Percentiles rank a stretch among this genome's conserved stretches.
Conservation (phyloP, 495 filamentous ascomycete species). For the Xylaria longipes region DNA sequence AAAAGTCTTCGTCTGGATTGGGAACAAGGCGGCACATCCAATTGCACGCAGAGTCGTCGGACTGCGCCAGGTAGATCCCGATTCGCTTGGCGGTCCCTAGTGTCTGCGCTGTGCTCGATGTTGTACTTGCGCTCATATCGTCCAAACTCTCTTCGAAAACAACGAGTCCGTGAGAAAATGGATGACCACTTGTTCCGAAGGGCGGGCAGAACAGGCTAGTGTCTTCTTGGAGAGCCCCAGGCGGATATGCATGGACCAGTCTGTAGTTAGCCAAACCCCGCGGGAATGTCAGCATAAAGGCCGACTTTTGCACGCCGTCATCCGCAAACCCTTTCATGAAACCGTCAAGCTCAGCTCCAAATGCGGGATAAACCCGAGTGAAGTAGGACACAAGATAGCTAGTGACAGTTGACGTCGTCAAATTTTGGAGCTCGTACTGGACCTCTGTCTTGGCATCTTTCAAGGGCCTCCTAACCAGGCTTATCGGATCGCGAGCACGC, state of each 20-base stretch:
- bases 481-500: conserved; percentile 33
- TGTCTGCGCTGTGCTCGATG: background rate
- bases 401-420: conserved; percentile 27
- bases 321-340: conserved; percentile 35
- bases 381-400: conserved; percentile 36
- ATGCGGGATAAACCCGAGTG: conserved; percentile 32
- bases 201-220: conserved; percentile 35
- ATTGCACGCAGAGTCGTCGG: background rate
- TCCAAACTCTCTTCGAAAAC: conserved; percentile 23
- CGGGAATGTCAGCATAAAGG: conserved; percentile 37
- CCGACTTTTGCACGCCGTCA: conserved; percentile 16
- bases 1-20: conserved; percentile 8
- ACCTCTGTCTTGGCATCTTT: conserved; percentile 13
- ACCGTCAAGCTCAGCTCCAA: conserved; percentile 36
- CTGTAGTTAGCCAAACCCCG: conserved; percentile 30
- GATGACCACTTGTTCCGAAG: conserved; percentile 1
- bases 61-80: conserved; percentile 23
- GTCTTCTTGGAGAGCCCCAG: conserved; percentile 17
- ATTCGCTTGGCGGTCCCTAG: conserved; percentile 10
- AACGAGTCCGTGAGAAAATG: conserved; percentile 20
- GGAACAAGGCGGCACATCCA: conserved; percentile 29
- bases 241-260: conserved; percentile 24
- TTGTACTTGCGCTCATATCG: background rate
- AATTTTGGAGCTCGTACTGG: conserved; percentile 24
- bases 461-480: conserved; percentile 27